Evolutionary conservation across 495 filamentous ascomycete species (phyloP).

Genomic region (Poronia punctata): DNA sequence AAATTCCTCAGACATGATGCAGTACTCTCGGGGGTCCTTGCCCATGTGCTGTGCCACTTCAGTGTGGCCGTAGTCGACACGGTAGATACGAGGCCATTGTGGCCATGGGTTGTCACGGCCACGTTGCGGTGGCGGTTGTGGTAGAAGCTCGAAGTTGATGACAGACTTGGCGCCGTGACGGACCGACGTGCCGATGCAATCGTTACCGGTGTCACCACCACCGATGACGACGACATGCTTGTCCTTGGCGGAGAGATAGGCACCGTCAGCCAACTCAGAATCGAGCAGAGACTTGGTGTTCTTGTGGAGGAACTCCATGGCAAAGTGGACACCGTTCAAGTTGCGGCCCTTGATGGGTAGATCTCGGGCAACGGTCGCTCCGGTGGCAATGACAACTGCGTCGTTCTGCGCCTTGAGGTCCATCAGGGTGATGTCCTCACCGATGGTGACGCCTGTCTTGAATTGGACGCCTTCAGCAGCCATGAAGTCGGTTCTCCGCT

Average conservation of each 20-base stretch:
- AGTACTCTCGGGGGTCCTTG: slow-evolving; percentile 95
- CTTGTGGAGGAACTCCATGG: slow-evolving; percentile 97
- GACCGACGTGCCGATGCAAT: slow-evolving; percentile 98
- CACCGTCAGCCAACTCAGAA: slow-evolving; percentile 74
- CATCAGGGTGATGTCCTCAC: slow-evolving; percentile 68
- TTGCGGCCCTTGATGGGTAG: slow-evolving; percentile 88
- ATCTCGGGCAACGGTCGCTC: slow-evolving; percentile 93
- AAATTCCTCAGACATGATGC: slow-evolving; percentile 98
- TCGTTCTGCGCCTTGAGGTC: slow-evolving; percentile 73
- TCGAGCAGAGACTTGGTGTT: slow-evolving; percentile 99
- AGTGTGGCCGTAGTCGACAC: slow-evolving; percentile 93
- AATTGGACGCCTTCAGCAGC: slow-evolving; percentile 83
- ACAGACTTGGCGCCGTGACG: slow-evolving; percentile 96
- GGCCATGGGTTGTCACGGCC: slow-evolving; percentile 98
- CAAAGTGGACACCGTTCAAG: slow-evolving; percentile 91
- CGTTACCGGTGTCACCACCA: slow-evolving; percentile 97
- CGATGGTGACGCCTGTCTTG: slow-evolving; percentile 68
- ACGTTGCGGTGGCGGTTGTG: slow-evolving; percentile 89
- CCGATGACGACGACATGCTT: slow-evolving; percentile 98
- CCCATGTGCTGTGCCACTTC: slow-evolving; percentile 98
- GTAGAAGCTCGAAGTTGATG: slow-evolving; percentile 95
- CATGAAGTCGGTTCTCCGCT: slow-evolving; percentile 96
- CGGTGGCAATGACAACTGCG: slow-evolving; percentile 92
- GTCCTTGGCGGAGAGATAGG: slow-evolving; percentile 94
- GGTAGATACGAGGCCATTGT: slow-evolving; percentile 98